phyloP scores from a whole-genome alignment of 2,329 filamentous ascomycete genomes.

The Claviceps pusilla region DNA sequence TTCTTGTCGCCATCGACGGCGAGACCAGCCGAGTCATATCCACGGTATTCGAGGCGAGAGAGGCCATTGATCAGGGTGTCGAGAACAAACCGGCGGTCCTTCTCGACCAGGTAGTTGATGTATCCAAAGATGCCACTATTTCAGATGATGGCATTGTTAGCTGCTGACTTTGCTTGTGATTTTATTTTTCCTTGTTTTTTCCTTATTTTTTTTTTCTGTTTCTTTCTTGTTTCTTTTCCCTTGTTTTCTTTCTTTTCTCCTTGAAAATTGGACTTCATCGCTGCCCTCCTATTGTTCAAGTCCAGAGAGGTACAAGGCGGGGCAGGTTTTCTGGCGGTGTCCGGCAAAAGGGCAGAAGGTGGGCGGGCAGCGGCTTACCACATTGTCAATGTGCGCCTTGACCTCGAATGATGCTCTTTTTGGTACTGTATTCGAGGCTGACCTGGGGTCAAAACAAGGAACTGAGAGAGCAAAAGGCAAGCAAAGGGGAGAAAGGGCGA shows the following conservation, averaged over 20 bases:
- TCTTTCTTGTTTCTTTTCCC: background rate
- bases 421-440: constrained; percentile 1
- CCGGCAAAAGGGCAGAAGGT: background rate
- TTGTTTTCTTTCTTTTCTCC: background rate
- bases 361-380: constrained; percentile 9
- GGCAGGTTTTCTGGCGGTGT: constrained; percentile 7
- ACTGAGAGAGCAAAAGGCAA: constrained; percentile 1
- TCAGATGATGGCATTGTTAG: constrained; percentile 13
- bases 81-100: constrained; percentile 91
- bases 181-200: background rate
- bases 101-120: constrained; percentile 98
- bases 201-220: background rate
- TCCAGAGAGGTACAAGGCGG: background rate
- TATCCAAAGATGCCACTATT: constrained; percentile 88
- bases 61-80: constrained; percentile 94
- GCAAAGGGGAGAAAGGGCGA: constrained; percentile 2
- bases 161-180: background rate
- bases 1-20: constrained; percentile 97
- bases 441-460: constrained; percentile 1
- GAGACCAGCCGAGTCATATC: constrained; percentile 94
- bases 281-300: constrained; percentile 2
- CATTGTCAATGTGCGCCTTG: constrained; percentile 10
- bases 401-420: constrained; percentile 1
- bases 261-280: background rate
- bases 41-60: constrained; percentile 91